Percentiles rank a stretch among this genome's conserved stretches.
Conservation (phyloP, 148 eudicot genomes). For the Persicaria maculosa region DNA sequence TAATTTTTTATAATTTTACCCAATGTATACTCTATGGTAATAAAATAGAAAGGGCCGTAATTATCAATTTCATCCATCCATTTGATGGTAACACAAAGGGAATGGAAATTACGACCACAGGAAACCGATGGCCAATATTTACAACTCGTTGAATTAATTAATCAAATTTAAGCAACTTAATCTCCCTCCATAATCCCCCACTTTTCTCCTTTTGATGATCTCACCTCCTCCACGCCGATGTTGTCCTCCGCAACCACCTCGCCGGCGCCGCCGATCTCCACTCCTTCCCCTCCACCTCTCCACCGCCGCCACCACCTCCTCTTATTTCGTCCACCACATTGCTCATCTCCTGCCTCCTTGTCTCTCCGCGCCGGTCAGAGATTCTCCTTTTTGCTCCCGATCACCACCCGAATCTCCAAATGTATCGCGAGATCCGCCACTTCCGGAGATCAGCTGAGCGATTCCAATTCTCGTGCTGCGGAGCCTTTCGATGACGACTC, state of each 20-base stretch:
- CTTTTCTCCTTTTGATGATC: background rate
- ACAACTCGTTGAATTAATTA: too few relatives aligned
- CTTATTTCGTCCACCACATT: constrained; percentile 8
- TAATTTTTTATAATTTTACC: too few relatives aligned
- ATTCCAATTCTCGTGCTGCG: constrained; percentile 14
- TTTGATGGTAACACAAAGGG: too few relatives aligned
- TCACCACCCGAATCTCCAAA: constrained; percentile 17
- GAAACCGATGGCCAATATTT: too few relatives aligned
- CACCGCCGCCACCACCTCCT: constrained; percentile 7
- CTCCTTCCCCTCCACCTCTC: constrained; percentile 15
- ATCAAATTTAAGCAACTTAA: background rate
- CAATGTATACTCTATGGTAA: too few relatives aligned
- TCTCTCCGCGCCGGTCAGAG: constrained; percentile 2
- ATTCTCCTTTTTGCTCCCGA: constrained; percentile 16
- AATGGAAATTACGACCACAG: too few relatives aligned
- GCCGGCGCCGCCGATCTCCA: constrained; percentile 17
- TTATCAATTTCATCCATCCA: too few relatives aligned
- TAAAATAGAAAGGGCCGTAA: too few relatives aligned
- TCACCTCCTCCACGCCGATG: background rate
- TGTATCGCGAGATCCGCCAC: constrained; percentile 38
- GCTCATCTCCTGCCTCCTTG: background rate
- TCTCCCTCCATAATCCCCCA: background rate
- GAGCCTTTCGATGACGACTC: constrained; percentile 12
- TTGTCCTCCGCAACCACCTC: constrained; percentile 19
- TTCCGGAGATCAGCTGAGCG: constrained; percentile 32